Base-by-base conservation (phyloP, 208 protist species). In the Leishmania tarentolae region DNA sequence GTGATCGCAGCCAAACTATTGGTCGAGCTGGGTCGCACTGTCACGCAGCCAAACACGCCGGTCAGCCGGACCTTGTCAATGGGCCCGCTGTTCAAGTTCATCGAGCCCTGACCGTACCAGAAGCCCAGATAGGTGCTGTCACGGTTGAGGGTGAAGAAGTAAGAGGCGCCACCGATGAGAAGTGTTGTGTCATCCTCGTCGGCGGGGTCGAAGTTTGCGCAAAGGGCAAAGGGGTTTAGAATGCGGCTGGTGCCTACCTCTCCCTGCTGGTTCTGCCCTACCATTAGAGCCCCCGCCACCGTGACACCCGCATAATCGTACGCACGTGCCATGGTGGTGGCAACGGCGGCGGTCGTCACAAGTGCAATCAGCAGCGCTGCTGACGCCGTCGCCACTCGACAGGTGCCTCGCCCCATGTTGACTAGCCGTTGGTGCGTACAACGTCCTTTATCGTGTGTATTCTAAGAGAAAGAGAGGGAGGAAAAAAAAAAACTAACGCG, bases 141-240 rank as follows among this genome's bases (percentile, higher is more conserved):
- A 50, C 87, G 86, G 52, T 89, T 88, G 66, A 89, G 82, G 44
- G 71, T 84, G 75, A 88, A 90, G 63, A 95, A 88, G 66, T 76
- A 74, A 31, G 65, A 75, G 31, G 56, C 56, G 3, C 57, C 75
- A 21, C 88, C 87, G 53, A 94, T 74, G 66, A 95, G 78, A 42
- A 95, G 52, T 1, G 73, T 61, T 7, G 79, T 75, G 59, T 88
- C 81, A 7, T 61, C 82, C 15, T 15, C 68, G 75, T 80, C 83
- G 61, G 44, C 35, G 46, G 80, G 4, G 79, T 87, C 78, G 76
- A 84, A 77, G 44, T 75, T 40, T 73, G 77, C 66, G 70, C 92
- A 95, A 24, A 94, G 56, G 0, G 85, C 87, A 35, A 61, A 71
- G 3, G 92, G 90, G 71, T 75, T 78, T 3, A 44, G 8, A 53